These are phyloP conservation scores for Arctium minus DNA, from an alignment of 129 eudicot genomes.

Conservation along the genomic window DNA sequence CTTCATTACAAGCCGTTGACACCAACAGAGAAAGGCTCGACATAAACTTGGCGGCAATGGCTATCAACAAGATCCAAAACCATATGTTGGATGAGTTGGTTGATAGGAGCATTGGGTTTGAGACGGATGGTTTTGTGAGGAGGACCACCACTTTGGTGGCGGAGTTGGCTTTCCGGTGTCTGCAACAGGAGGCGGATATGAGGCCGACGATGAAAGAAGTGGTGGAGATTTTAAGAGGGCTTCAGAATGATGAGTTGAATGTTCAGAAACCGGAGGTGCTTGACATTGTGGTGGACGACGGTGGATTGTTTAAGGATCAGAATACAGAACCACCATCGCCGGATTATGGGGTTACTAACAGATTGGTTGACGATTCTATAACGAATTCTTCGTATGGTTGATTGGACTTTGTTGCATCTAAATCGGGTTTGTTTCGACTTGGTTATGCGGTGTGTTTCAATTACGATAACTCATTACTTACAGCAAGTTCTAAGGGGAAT, in stretches of 20 bases:
- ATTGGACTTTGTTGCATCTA: neutral
- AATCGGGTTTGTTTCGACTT: conserved; percentile 1
- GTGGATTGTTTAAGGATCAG: conserved; percentile 36
- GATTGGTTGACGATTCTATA: conserved; percentile 6
- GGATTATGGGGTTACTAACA: conserved; percentile 36
- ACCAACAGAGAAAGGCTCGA: conserved; percentile 66
- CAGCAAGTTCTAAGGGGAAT: conserved; percentile 18
- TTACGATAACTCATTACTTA: neutral
- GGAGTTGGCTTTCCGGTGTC: conserved; percentile 73
- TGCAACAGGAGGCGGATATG: conserved; percentile 79
- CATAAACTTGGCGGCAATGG: conserved; percentile 85
- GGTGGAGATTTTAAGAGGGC: conserved; percentile 48
- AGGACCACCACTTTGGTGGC: conserved; percentile 71
- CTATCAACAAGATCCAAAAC: conserved; percentile 55
- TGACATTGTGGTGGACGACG: conserved; percentile 60
- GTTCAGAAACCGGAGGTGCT: conserved; percentile 53
- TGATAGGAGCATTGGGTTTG: conserved; percentile 57
- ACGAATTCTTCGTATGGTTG: conserved; percentile 34
- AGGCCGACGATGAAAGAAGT: conserved; percentile 91
- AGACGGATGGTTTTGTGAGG: conserved; percentile 38
- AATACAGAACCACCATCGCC: conserved; percentile 51
- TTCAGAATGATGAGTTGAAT: conserved; percentile 43
- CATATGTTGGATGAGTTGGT: conserved; percentile 61
- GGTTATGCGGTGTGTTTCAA: neutral
- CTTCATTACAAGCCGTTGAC: conserved; percentile 83